phyloP scores from a whole-genome alignment of 2,329 filamentous ascomycete species.

The Pseudogymnoascus sp. region DNA sequence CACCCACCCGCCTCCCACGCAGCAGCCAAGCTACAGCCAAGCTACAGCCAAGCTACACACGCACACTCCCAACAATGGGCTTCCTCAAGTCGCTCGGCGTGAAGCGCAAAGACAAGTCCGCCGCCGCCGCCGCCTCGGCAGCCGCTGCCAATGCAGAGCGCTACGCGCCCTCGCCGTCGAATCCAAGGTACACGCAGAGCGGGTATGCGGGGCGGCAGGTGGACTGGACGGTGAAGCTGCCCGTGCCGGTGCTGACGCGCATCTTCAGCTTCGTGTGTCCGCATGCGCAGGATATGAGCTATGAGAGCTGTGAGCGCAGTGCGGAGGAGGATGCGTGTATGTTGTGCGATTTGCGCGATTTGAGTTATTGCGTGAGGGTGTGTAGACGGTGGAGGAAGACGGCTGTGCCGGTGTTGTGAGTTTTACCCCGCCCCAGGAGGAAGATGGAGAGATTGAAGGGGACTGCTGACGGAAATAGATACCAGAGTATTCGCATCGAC shows the following conservation, averaged over 20 bases:
- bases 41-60: not conserved
- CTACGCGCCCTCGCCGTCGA: not conserved
- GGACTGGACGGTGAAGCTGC: constrained; percentile 39
- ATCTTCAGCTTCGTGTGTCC: constrained; percentile 82
- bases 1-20: not conserved
- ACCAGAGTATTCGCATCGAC: constrained; percentile 86
- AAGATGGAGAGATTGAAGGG: constrained; percentile 1
- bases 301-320: constrained; percentile 75
- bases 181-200: not conserved
- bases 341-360: constrained; percentile 86
- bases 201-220: not conserved
- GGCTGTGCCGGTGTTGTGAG: constrained; percentile 53
- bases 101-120: constrained; percentile 3
- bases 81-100: constrained; percentile 1
- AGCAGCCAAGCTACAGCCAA: not conserved
- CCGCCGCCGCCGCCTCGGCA: not conserved
- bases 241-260: constrained; percentile 59
- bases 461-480: constrained; percentile 42
- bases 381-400: constrained; percentile 61
- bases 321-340: constrained; percentile 75
- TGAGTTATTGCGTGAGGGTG: constrained; percentile 70
- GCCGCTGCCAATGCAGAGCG: not conserved
- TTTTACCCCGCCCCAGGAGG: constrained; percentile 19
- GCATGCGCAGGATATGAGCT: constrained; percentile 67
- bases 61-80: not conserved